Evolutionary conservation across 192 early-diverging fungal species (phyloP).

Genomic region (Backusella psychrophila): DNA sequence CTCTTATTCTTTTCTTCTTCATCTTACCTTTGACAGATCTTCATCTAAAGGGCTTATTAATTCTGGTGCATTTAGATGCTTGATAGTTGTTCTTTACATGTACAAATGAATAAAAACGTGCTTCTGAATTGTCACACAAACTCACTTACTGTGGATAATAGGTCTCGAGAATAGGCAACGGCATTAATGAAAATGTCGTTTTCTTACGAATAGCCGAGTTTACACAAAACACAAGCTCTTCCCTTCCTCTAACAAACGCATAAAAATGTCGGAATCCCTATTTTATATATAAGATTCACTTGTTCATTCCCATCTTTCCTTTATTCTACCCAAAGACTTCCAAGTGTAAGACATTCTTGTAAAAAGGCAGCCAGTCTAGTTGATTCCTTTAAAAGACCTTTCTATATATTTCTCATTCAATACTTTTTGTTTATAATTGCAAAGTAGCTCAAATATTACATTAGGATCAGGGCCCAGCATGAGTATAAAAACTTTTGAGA

Average conservation of each 20-base stretch:
- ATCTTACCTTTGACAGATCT: neutral
- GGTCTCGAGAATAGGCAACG: slow-evolving; percentile 3
- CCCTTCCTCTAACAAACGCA: slow-evolving; percentile 5
- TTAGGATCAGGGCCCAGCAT: slow-evolving; percentile 8
- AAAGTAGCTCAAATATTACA: neutral
- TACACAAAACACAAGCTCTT: neutral
- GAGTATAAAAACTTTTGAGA: neutral
- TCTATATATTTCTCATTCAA: neutral
- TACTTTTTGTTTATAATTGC: neutral
- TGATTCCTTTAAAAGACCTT: neutral
- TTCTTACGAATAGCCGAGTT: neutral
- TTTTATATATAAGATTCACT: neutral
- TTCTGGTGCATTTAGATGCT: neutral
- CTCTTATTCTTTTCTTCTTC: neutral
- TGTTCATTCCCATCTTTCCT: neutral
- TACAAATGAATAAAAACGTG: neutral
- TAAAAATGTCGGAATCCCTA: slow-evolving; percentile 9
- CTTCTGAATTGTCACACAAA: neutral
- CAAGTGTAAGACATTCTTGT: slow-evolving; percentile 6
- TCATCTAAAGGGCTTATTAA: slow-evolving; percentile 1
- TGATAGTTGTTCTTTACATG: neutral
- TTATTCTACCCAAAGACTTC: slow-evolving; percentile 10
- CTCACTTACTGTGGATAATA: slow-evolving; percentile 4
- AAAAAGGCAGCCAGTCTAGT: neutral
- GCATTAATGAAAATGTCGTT: neutral